Base-by-base conservation (phyloP, 495 filamentous ascomycete genomes). In the Opeltia flavorubescens region DNA sequence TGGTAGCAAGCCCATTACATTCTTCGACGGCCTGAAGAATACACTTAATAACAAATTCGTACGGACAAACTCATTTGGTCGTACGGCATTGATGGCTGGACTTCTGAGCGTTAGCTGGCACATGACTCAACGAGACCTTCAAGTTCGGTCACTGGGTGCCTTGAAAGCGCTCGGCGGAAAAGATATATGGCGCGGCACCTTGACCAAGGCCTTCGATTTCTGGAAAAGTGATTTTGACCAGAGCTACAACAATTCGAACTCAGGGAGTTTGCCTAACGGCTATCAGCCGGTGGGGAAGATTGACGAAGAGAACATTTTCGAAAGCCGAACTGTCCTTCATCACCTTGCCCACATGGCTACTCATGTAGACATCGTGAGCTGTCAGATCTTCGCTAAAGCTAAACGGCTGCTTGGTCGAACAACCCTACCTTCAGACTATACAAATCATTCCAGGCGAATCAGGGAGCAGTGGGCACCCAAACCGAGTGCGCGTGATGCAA, bases 291-390 rank as follows among this genome's bases (percentile, higher is more conserved):
- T 59, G 5, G 58, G 50, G 38, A 58, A 64, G 41, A 48, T 70
- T 15, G 81, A 87, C 43, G 78, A 84, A 42, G 85, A 88, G 48
- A 80, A 83, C 43, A 77, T 88, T 18, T 88, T 89, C 51, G 84
- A 96, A 57, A 84, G 78, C 52, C 76, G 87, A 38, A 89, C 81
- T 20, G 89, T 94, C 15, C 68, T 96, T 38, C 89, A 98, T 57
- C 85, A 89, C 49, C 68, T 98, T 7, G 93, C 91, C 2, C 91
- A 98, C 60, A 95, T 98, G 87, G 87, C 84, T 3, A 95, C 94
- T 72, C 89, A 96, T 59, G 89, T 95, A 7, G 91, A 96, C 58
- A 84, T 96, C 38, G 84, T 89, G n/a, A 89, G 95, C 60, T 89
- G 88, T 57, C 91, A 95, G 62, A 91, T 96, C 50, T 95, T 93